Evolutionary conservation across 148 eudicot species (phyloP), one percentile per base, ranked within the genome.

Genomic region (Euryodendron excelsum): DNA sequence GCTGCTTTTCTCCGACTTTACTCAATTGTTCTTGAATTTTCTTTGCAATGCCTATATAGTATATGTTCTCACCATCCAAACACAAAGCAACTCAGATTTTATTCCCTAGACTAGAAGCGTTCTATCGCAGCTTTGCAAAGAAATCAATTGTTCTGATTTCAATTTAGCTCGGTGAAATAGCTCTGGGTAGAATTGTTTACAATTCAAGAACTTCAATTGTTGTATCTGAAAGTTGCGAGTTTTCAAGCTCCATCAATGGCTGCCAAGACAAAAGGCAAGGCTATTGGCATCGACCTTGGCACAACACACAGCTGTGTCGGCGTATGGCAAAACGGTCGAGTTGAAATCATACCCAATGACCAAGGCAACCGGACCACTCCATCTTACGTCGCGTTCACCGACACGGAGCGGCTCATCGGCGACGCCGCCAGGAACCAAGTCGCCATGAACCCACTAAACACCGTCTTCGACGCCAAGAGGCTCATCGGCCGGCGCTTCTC

Each of bases 291-390:
- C 58, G 87, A 85, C 73, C 79, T 85, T 53, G 87, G 87, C 30
- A 85, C 87, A 6, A 85, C 87, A 33, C 79, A 82, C 76, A 85
- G 87, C 69, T 85, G 85, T 45, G 87, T 82, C 30, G 85, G 87
- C 0, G 87, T 82, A 2, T 85, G 87, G 87, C 66, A 7, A 28
- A 77, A 85, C 59, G 85, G 82, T 72, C 85, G 85, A 0, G 87
- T 85, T 6, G 87, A 85, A 56, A 85, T 85, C 81, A 80, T 82
- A 37, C 83, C 87, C 5, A 85, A 85, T 56, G 87, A 85, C 39
- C 87, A 82, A 44, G 87, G 87, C 47, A 85, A 85, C 63, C 82
- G 85, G 13, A 85, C 87, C 23, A 85, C 87, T 4, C 87, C 85
- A 0, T 85, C 85, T 28, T 85, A 85, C 56, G 87, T 85, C 14